Evolutionary conservation across 106 monocot species (phyloP).

Genomic region (Dendrobium nobile): DNA sequence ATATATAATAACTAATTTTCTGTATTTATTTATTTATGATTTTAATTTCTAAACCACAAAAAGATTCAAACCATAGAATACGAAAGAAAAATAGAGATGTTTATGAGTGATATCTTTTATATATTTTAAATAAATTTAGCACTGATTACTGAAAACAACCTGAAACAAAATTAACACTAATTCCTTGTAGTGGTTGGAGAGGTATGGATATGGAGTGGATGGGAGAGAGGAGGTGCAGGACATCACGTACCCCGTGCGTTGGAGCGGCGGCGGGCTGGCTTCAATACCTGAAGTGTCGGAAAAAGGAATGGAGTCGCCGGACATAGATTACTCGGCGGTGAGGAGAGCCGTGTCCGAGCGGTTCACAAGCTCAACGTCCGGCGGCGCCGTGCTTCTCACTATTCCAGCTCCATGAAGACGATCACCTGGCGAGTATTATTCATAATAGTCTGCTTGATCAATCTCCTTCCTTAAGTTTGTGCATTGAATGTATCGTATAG

Average conservation of each 20-base stretch:
- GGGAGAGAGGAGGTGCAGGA: not conserved
- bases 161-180: too few species aligned
- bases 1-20: too few species aligned
- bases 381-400: not conserved
- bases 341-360: slow-evolving; percentile 30
- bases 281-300: slow-evolving; percentile 43
- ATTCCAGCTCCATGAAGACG: not conserved
- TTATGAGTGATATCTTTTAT: too few species aligned
- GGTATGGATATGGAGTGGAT: not conserved
- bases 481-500: too few species aligned
- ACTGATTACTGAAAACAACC: too few species aligned
- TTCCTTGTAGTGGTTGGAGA: not conserved
- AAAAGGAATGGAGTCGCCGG: slow-evolving; percentile 24
- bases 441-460: not conserved
- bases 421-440: not conserved
- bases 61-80: too few species aligned
- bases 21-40: too few species aligned
- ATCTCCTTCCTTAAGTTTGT: not conserved
- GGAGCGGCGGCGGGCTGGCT: slow-evolving; percentile 10
- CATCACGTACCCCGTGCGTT: not conserved
- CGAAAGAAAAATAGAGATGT: too few species aligned
- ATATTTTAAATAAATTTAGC: too few species aligned
- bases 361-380: slow-evolving; percentile 15
- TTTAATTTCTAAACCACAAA: too few species aligned
- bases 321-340: slow-evolving; percentile 13